phyloP scores from a whole-genome alignment of 352 stramenopile species.

The Thalassiosira mediterranea region DNA sequence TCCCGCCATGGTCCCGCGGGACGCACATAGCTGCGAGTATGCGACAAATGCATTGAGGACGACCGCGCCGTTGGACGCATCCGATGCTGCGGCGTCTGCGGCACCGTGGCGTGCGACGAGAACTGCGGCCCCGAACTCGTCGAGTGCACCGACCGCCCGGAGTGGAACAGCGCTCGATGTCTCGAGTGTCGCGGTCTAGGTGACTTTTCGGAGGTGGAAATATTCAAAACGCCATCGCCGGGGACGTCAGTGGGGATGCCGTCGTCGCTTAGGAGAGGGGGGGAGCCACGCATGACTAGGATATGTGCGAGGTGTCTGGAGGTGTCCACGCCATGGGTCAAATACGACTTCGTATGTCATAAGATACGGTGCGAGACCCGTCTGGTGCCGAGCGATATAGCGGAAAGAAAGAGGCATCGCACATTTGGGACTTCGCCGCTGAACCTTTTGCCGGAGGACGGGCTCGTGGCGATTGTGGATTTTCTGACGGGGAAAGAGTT shows the following conservation, averaged over 20 bases:
- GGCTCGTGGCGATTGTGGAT: slow-evolving; percentile 40
- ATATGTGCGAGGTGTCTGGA: slow-evolving; percentile 42
- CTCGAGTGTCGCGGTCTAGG: slow-evolving; percentile 35
- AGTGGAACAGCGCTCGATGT: slow-evolving; percentile 50
- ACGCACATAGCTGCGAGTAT: slow-evolving; percentile 22
- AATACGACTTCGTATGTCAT: slow-evolving; percentile 44
- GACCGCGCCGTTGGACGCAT: slow-evolving; percentile 27
- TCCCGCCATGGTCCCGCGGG: background rate
- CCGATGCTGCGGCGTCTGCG: slow-evolving; percentile 36
- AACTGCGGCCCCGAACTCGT: slow-evolving; percentile 38
- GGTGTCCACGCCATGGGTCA: slow-evolving; percentile 35
- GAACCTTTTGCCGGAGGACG: slow-evolving; percentile 42
- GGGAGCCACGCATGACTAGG: slow-evolving; percentile 31
- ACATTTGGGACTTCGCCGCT: slow-evolving; percentile 17
- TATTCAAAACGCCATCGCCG: slow-evolving; percentile 10
- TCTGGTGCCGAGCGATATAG: slow-evolving; percentile 39
- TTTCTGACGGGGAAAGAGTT: slow-evolving; percentile 38
- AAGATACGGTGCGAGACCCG: slow-evolving; percentile 41
- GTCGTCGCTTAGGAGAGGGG: no score
- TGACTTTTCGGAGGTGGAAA: slow-evolving; percentile 37
- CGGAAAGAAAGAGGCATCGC: slow-evolving; percentile 35
- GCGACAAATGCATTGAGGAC: slow-evolving; percentile 37
- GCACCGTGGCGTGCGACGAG: slow-evolving; percentile 44
- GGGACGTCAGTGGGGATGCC: background rate
- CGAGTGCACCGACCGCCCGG: slow-evolving; percentile 41